Percentiles rank a stretch among this genome's conserved stretches.
Conservation (phyloP, 2,329 filamentous ascomycete species). For the Ceratocystiopsis minuta region DNA sequence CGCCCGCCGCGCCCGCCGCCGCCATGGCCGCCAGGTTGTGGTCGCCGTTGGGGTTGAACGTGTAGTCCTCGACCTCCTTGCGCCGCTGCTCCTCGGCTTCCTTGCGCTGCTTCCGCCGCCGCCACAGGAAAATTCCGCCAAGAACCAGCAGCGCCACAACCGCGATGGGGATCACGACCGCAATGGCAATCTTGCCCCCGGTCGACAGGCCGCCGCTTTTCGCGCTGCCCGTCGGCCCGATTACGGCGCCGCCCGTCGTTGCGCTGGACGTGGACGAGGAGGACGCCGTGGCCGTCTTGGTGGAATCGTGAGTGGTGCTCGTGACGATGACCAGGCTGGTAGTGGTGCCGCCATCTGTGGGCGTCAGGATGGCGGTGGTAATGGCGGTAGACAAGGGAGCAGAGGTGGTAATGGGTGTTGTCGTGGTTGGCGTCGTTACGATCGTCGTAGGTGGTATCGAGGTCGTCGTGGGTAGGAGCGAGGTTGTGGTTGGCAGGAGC, state of each 20-base stretch:
- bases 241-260: slow-evolving; percentile 14
- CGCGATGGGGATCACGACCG: slow-evolving; percentile 83
- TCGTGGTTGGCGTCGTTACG: slow-evolving; percentile 7
- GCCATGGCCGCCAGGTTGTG: slow-evolving; percentile 46
- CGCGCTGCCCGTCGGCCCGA: slow-evolving; percentile 12
- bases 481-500: slow-evolving; percentile 7
- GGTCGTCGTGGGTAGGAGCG: slow-evolving; percentile 4
- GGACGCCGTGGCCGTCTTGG: slow-evolving; percentile 10
- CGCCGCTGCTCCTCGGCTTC: slow-evolving; percentile 71
- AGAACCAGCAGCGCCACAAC: slow-evolving; percentile 68
- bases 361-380: slow-evolving; percentile 17
- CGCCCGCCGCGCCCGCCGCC: slow-evolving; percentile 18
- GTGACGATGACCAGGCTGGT: slow-evolving; percentile 9
- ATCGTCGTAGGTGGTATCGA: slow-evolving; percentile 3
- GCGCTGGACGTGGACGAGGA: slow-evolving; percentile 2
- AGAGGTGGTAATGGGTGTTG: slow-evolving; percentile 5
- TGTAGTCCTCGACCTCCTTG: slow-evolving; percentile 95
- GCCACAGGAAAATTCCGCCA: slow-evolving; percentile 68
- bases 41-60: slow-evolving; percentile 94
- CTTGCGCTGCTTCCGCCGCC: slow-evolving; percentile 71
- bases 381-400: slow-evolving; percentile 21
- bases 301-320: slow-evolving; percentile 4
- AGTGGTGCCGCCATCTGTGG: slow-evolving; percentile 3
- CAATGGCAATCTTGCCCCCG: slow-evolving; percentile 67
- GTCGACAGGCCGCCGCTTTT: slow-evolving; percentile 32